Conservation (phyloP, 495 filamentous ascomycete genomes). For the Pseudomonodictys pantanalensis region DNA sequence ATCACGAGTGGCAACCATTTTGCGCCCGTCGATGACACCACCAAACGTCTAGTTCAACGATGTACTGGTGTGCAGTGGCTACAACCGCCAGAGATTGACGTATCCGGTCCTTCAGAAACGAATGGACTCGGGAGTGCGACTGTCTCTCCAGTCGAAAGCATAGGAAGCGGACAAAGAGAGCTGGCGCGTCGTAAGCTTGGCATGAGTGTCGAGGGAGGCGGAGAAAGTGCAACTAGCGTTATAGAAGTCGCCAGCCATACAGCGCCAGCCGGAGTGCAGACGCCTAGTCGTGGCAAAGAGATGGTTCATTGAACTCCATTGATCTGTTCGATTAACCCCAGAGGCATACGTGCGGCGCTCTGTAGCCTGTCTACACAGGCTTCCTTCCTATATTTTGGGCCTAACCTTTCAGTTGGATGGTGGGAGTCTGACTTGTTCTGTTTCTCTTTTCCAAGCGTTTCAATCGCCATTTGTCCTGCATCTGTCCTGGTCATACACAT, state of each 20-base stretch:
- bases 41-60: constrained; percentile 74
- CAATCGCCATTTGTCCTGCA: neutral
- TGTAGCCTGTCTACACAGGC: no score
- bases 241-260: constrained; percentile 73
- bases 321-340: no score
- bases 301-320: neutral
- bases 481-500: neutral
- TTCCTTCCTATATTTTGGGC: no score
- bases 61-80: constrained; percentile 86
- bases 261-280: constrained; percentile 82
- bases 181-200: constrained; percentile 35
- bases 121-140: constrained; percentile 15
- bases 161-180: constrained; percentile 30
- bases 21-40: constrained; percentile 86
- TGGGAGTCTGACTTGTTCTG: neutral
- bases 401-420: no score
- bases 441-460: neutral
- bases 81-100: constrained; percentile 19
- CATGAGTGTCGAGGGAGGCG: constrained; percentile 33
- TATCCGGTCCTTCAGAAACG: neutral
- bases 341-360: no score
- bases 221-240: constrained; percentile 46
- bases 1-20: constrained; percentile 64
- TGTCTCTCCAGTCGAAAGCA: constrained; percentile 13
- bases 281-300: constrained; percentile 56